phyloP scores from a whole-genome alignment of 2,329 filamentous ascomycete genomes.

The Pyricularia sp. region DNA sequence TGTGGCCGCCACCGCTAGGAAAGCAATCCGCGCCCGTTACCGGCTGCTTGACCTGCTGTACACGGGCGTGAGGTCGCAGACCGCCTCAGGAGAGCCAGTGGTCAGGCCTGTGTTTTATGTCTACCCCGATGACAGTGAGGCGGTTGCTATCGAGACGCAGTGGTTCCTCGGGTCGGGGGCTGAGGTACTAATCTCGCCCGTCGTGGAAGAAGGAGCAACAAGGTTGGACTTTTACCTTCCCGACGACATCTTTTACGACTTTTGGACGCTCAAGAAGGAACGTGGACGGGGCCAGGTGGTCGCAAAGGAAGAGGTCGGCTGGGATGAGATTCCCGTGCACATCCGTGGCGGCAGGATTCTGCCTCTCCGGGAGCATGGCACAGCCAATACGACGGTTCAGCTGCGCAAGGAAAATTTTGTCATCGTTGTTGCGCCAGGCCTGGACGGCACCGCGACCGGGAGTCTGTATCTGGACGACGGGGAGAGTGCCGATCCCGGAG shows the following conservation, averaged over 20 bases:
- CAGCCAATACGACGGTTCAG: slow-evolving; percentile 49
- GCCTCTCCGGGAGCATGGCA: slow-evolving; percentile 56
- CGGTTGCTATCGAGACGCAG: slow-evolving; percentile 36
- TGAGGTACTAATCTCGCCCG: slow-evolving; percentile 36
- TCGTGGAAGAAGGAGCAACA: slow-evolving; percentile 32
- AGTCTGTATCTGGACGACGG: slow-evolving; percentile 67
- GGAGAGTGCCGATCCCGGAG: slow-evolving; percentile 41
- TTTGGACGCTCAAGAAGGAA: slow-evolving; percentile 34
- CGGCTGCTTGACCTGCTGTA: slow-evolving; percentile 75
- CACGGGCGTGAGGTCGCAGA: slow-evolving; percentile 56
- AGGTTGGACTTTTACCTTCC: slow-evolving; percentile 39
- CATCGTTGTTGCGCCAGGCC: slow-evolving; percentile 51
- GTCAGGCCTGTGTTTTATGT: slow-evolving; percentile 64
- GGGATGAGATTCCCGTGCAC: slow-evolving; percentile 65
- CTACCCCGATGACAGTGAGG: slow-evolving; percentile 45
- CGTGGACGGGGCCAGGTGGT: slow-evolving; percentile 31
- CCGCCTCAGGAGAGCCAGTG: slow-evolving; percentile 51
- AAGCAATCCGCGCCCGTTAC: slow-evolving; percentile 65
- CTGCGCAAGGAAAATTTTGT: slow-evolving; percentile 57
- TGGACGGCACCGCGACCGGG: slow-evolving; percentile 46
- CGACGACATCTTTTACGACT: slow-evolving; percentile 35
- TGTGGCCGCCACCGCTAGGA: slow-evolving; percentile 54
- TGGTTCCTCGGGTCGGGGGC: slow-evolving; percentile 38
- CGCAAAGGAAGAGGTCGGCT: slow-evolving; percentile 28
- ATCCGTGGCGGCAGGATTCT: slow-evolving; percentile 60